phyloP scores from a whole-genome alignment of 805 yeast genomes.

The Ogataea nonfermentans region DNA sequence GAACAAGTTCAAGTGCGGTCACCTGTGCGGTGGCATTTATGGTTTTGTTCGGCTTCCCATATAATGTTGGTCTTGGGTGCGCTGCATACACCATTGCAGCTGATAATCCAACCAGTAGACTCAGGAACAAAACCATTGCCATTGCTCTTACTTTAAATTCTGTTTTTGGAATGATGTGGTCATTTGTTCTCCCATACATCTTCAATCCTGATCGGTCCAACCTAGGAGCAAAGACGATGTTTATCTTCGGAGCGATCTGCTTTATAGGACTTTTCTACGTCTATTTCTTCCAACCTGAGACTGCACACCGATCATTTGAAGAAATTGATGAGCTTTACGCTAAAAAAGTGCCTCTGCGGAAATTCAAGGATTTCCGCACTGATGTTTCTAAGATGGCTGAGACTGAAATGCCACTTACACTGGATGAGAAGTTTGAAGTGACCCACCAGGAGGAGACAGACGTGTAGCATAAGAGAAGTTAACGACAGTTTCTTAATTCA shows the following conservation, averaged over 20 bases:
- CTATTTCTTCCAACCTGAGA: slow-evolving; percentile 42
- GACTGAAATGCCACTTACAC: no score
- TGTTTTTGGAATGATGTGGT: slow-evolving; percentile 9
- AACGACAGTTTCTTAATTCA: no score
- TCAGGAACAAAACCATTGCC: slow-evolving; percentile 23
- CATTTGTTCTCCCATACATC: slow-evolving; percentile 23
- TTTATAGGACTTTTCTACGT: slow-evolving; percentile 4
- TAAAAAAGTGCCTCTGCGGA: slow-evolving; percentile 34
- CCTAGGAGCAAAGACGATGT: slow-evolving; percentile 27
- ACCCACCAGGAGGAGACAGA: no score
- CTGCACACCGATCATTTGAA: slow-evolving; percentile 38
- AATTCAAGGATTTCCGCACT: slow-evolving; percentile 30
- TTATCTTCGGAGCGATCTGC: slow-evolving; percentile 14
- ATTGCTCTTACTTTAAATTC: slow-evolving; percentile 14
- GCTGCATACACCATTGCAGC: slow-evolving; percentile 20
- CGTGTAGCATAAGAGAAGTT: no score
- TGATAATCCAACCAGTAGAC: slow-evolving; percentile 18
- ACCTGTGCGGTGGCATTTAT: slow-evolving; percentile 32
- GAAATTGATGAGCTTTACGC: slow-evolving; percentile 39
- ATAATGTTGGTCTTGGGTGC: slow-evolving; percentile 28
- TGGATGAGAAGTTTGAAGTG: no score
- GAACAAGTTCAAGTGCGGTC: slow-evolving; percentile 24
- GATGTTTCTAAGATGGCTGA: no score
- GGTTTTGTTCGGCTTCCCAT: slow-evolving; percentile 5
- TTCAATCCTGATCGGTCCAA: slow-evolving; percentile 22